These are phyloP conservation scores for Teratosphaeria gauchensis DNA, from an alignment of 2,329 filamentous ascomycete species.

Conservation along the genomic window DNA sequence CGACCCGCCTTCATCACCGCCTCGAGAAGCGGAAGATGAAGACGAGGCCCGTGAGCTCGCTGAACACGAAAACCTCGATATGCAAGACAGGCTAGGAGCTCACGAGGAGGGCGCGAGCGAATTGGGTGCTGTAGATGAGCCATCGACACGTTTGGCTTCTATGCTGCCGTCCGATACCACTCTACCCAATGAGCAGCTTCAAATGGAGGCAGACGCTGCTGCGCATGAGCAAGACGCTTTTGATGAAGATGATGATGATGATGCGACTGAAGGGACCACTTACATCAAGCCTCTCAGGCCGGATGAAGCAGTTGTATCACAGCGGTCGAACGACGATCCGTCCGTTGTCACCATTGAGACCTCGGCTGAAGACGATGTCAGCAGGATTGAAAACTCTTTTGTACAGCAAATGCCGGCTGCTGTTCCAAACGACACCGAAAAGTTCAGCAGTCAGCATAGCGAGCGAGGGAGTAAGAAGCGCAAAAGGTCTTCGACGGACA, in stretches of 20 bases:
- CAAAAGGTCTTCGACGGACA: conserved; percentile 12
- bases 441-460: conserved; percentile 4
- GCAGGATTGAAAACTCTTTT: conserved; percentile 30
- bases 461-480: conserved; percentile 15
- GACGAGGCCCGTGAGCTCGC: neutral
- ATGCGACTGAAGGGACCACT: neutral
- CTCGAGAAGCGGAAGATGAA: neutral
- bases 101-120: neutral
- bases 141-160: neutral
- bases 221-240: neutral
- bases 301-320: neutral
- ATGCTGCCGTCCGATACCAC: conserved; percentile 1
- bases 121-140: neutral
- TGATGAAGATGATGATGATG: neutral
- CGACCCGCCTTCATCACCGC: conserved; percentile 2
- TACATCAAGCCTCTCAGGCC: neutral
- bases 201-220: conserved; percentile 1
- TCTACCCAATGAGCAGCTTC: conserved; percentile 1
- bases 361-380: conserved; percentile 17
- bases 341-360: neutral
- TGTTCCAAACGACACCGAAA: neutral
- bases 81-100: neutral
- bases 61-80: neutral
- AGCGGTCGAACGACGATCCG: neutral
- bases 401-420: conserved; percentile 5